Base-by-base conservation (phyloP, 1,139 yeast genomes). In the Hansenula lynferdii region DNA sequence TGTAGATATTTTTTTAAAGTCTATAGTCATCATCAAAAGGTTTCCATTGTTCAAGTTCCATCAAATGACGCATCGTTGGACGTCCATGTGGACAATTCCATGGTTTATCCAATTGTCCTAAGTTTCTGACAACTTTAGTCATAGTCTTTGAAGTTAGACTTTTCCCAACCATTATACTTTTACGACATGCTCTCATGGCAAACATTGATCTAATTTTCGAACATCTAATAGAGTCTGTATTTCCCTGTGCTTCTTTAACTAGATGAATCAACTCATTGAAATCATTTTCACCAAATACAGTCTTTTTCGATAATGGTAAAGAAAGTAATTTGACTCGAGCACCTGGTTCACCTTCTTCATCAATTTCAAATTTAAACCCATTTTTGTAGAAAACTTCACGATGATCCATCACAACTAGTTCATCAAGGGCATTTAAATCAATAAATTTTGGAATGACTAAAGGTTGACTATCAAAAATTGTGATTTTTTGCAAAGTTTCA, bases 71-170 rank as follows among this genome's bases (percentile, higher is more conserved):
- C 83, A 92, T 77, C 2, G 99, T 92, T 1, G 98, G 99, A 44
- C 99, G 67, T 0, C 99, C 98, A 61, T 92, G 99, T 0, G 99
- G 99, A 60, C 99, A 92, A 55, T 90, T 92, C 98, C 33, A 30
- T 15, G 99, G 99, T 54, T 86, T 86, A 45, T 89, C 92, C 28
- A 94, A 65, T 0, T 60, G 64, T 17, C 94, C 77, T 41, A 94
- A 64, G 51, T 89, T 75, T 23, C 64, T 58, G 3, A 92, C 90
- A 2, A 92, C 78, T 33, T 58, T 63, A 3, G 61, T 57, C 99
- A 94, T 94, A 8, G 76, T 72, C 9, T 59, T 62, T 19, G 42
- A 51, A 6, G 68, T 70, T 35, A 92, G 64, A 2, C 83, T 73
- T 47, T 76, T 82, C 0, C 99, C 99, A 37, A 92, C 79, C 99